Base-by-base conservation (phyloP, 139 green algal genomes). In the Deuterostichococcus epilithicus region DNA sequence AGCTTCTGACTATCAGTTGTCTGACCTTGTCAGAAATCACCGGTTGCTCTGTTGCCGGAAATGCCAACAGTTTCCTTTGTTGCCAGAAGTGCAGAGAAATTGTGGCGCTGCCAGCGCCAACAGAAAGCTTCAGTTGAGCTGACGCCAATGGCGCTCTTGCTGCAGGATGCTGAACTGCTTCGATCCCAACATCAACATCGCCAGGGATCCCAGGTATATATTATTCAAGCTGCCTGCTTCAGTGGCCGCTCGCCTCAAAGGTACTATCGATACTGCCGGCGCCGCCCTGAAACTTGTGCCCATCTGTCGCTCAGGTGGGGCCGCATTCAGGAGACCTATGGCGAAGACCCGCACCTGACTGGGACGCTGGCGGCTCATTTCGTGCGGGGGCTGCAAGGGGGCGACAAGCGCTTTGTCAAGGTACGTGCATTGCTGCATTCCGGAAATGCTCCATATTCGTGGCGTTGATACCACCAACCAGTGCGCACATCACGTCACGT, bases 141-240 rank as follows among this genome's bases (percentile, higher is more conserved):
- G 5, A 30, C 28, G 10, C 30, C n/a, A 63, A 3, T 18, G 23
- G 1, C 5, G 5, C 18, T 22, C 36, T 36, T 60, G 5, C 60
- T 44, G 39, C 81, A 83, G 84, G 30, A 36, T 63, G 36, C 83
- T 85, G 20, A 86, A 86, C 42, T 72, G 58, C 68, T 89, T 85
- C 69, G 67, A 30, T 2, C 85, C 85, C 37, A 86, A 87, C 76
- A 87, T 89, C 82, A 89, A 89, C 78, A 74, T 87, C 2, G 75
- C 80, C 37, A 59, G 85, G 28, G 82, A 87, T 73, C 80, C 82
- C 8, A 8, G 13, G 42, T 52, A 13, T 13, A 8, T 52, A 23
- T 8, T 52, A 13, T 23, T 52, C n/a, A n/a, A n/a, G n/a, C n/a
- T n/a, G n/a, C n/a, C n/a, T n/a, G n/a, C n/a, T n/a, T n/a, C n/a